Evolutionary conservation across 257 asterid species (phyloP).

Genomic region (Jaltomata sinuosa): DNA sequence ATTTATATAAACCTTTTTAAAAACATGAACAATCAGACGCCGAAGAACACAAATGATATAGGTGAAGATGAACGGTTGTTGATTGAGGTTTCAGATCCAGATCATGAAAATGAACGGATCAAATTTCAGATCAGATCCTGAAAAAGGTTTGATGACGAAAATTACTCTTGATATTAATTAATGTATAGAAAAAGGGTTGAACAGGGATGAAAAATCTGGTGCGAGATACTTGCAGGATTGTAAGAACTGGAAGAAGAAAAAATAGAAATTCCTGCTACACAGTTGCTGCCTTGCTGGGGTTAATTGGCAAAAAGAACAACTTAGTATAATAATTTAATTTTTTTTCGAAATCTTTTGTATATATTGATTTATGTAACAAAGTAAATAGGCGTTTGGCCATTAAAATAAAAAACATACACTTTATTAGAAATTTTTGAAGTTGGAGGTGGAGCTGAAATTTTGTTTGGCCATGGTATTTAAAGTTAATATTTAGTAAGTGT

Average conservation of each 20-base stretch:
- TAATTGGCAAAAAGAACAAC: not conserved
- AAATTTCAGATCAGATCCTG: not conserved
- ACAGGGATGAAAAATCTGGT: not conserved
- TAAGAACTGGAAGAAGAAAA: not conserved
- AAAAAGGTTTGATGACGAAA: not conserved
- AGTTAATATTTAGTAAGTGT: too few relatives aligned
- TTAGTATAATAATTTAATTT: not conserved
- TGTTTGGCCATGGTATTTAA: too few relatives aligned
- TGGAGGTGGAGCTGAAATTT: too few relatives aligned
- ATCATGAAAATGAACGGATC: slow-evolving; percentile 1
- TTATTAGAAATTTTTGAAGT: too few relatives aligned
- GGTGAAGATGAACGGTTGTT: not conserved
- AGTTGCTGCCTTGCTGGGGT: not conserved
- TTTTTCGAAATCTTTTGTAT: not conserved
- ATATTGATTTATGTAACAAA: too few relatives aligned
- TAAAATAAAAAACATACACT: too few relatives aligned
- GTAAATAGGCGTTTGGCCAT: too few relatives aligned
- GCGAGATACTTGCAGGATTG: not conserved
- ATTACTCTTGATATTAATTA: not conserved
- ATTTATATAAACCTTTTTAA: too few relatives aligned
- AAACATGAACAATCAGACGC: too few relatives aligned
- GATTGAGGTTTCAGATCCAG: slow-evolving; percentile 1
- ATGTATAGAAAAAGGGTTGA: not conserved
- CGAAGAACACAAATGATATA: not conserved
- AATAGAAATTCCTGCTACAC: not conserved